Evolutionary conservation across 2,329 filamentous ascomycete genomes (phyloP).

Genomic region (Sodiomyces alkalinus): DNA sequence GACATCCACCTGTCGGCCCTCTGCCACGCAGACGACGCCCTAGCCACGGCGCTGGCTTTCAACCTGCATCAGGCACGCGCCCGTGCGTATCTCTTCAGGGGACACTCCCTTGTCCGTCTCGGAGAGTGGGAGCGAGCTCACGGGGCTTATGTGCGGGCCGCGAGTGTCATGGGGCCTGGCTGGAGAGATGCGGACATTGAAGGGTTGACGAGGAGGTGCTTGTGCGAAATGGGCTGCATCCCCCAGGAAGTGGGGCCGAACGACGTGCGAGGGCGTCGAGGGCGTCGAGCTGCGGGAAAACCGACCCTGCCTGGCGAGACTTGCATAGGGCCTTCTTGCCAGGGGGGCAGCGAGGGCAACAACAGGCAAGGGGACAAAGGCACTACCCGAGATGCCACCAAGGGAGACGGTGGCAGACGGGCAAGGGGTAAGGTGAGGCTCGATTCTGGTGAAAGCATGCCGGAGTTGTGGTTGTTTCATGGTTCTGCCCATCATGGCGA

Average conservation of each 20-base stretch:
- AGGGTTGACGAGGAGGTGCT: conserved; percentile 4
- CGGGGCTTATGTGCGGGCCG: conserved; percentile 9
- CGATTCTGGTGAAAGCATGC: too few species aligned
- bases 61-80: conserved; percentile 8
- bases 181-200: conserved; percentile 3
- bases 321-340: too few species aligned
- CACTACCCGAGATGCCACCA: too few species aligned
- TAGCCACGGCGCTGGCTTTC: conserved; percentile 6
- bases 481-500: too few species aligned
- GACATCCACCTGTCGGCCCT: conserved; percentile 6
- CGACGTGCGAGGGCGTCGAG: neutral
- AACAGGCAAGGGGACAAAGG: too few species aligned
- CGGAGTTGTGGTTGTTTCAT: too few species aligned
- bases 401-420: too few species aligned
- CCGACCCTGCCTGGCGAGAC: too few species aligned
- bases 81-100: conserved; percentile 10
- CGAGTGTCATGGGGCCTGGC: conserved; percentile 5
- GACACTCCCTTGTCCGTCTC: conserved; percentile 11
- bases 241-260: conserved; percentile 1
- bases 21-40: conserved; percentile 8
- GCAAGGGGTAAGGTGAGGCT: too few species aligned
- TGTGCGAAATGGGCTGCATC: conserved; percentile 3
- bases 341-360: too few species aligned
- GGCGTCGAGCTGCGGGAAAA: neutral
- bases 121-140: conserved; percentile 10